Conservation (phyloP, 2,329 filamentous ascomycete genomes). For the Chaetomium strumarium region DNA sequence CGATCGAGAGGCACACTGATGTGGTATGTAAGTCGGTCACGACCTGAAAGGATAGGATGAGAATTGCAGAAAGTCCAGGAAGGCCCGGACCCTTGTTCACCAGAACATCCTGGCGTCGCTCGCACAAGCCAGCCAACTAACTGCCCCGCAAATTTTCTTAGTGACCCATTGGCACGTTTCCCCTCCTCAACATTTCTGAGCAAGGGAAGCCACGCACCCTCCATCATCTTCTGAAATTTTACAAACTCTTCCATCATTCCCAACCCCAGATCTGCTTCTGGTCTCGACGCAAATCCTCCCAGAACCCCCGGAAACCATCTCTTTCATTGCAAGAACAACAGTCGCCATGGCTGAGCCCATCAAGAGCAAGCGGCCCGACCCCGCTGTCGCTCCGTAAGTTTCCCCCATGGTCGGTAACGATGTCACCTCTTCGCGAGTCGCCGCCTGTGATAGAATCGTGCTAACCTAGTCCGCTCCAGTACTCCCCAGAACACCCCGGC, state of each 20-base stretch:
- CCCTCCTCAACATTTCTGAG: conserved; percentile 25
- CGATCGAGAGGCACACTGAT: not conserved
- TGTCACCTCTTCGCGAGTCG: not conserved
- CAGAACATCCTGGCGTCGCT: not conserved
- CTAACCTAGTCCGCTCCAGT: conserved; percentile 42
- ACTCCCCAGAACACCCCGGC: conserved; percentile 98
- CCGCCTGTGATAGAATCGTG: conserved; percentile 13
- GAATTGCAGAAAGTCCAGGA: not conserved
- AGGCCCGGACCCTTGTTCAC: too few species aligned
- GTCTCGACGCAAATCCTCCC: conserved; percentile 21
- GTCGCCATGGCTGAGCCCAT: conserved; percentile 57
- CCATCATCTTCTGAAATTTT: conserved; percentile 11
- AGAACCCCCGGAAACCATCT: conserved; percentile 16
- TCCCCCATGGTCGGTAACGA: conserved; percentile 25
- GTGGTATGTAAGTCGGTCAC: not conserved
- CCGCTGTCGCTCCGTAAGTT: conserved; percentile 49
- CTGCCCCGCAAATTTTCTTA: conserved; percentile 24
- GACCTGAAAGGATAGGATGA: not conserved
- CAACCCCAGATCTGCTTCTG: conserved; percentile 9
- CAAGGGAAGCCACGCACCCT: conserved; percentile 16
- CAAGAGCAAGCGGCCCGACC: conserved; percentile 56
- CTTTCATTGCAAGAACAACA: conserved; percentile 20
- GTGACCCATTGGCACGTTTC: conserved; percentile 17
- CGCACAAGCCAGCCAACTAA: conserved; percentile 10
- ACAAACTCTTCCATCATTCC: conserved; percentile 24